phyloP scores from a whole-genome alignment of 176 grass and related monocot species.

The Lolium perenne region DNA sequence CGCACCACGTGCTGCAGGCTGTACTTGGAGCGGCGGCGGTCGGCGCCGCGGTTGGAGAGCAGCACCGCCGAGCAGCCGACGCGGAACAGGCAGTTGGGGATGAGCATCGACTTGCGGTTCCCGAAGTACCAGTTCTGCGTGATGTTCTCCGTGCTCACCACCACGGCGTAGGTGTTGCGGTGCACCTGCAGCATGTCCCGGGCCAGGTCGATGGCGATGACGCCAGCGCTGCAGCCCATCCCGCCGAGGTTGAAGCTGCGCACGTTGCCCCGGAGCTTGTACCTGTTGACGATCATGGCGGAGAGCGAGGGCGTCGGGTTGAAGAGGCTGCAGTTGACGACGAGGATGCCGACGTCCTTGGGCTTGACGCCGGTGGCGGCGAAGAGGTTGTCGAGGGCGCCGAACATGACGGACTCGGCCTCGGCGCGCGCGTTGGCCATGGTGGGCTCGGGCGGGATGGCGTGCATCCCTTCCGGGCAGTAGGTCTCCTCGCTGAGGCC shows the following conservation, averaged over 20 bases:
- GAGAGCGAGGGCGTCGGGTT: conserved; percentile 89
- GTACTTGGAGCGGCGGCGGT: conserved; percentile 77
- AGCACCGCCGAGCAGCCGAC: conserved; percentile 75
- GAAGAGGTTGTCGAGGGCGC: conserved; percentile 78
- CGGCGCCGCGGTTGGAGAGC: conserved; percentile 69
- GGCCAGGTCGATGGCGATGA: conserved; percentile 82
- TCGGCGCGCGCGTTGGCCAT: conserved; percentile 85
- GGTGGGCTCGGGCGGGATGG: conserved; percentile 64
- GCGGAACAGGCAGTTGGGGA: conserved; percentile 87
- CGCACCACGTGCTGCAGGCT: conserved; percentile 72
- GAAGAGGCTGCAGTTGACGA: conserved; percentile 96
- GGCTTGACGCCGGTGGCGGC: conserved; percentile 66
- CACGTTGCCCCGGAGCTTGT: conserved; percentile 85
- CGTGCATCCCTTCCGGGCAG: conserved; percentile 70
- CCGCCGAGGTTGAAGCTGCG: conserved; percentile 83
- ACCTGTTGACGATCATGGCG: conserved; percentile 90
- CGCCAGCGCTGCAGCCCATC: conserved; percentile 95
- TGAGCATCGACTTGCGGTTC: conserved; percentile 88
- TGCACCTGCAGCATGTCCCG: conserved; percentile 83
- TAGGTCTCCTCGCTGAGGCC: conserved; percentile 93
- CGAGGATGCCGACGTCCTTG: conserved; percentile 79
- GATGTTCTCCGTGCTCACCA: conserved; percentile 96
- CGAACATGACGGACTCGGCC: conserved; percentile 83
- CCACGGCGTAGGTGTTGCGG: conserved; percentile 69
- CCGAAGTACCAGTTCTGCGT: conserved; percentile 96